These are phyloP conservation scores for Pseudoneurospora amorphoporcata DNA, from an alignment of 495 filamentous ascomycete genomes.

Conservation along the genomic window DNA sequence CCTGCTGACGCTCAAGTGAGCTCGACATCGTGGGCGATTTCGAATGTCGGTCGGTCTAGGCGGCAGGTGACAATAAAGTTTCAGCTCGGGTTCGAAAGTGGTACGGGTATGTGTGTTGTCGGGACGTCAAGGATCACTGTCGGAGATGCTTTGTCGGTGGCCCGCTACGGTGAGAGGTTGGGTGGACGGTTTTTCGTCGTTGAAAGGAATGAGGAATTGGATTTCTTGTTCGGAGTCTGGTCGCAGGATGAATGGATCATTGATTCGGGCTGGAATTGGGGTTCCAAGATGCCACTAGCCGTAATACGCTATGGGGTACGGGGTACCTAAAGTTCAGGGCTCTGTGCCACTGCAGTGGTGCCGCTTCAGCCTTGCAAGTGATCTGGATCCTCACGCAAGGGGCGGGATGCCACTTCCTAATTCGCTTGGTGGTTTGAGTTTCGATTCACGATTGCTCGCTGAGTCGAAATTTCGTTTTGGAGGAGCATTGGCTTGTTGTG, in stretches of 20 bases:
- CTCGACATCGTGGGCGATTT: conserved; percentile 32
- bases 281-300: background rate
- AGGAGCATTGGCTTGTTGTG: background rate
- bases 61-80: background rate
- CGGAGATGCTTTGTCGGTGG: background rate
- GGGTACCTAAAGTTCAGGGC: background rate
- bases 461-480: background rate
- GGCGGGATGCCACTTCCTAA: background rate
- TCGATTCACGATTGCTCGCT: background rate
- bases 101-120: background rate
- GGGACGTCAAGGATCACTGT: background rate
- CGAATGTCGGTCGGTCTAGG: background rate
- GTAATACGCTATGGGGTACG: background rate
- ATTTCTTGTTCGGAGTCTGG: background rate
- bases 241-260: background rate
- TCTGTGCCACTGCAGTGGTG: background rate
- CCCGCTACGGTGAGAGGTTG: background rate
- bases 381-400: background rate
- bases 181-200: background rate
- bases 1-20: conserved; percentile 39
- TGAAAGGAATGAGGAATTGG: background rate
- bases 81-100: background rate
- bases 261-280: background rate
- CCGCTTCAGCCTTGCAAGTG: background rate
- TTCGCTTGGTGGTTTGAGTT: background rate